These are phyloP conservation scores for Cryptococcus sp. DNA, from an alignment of 1,284 basidiomycete genomes.

Conservation along the genomic window DNA sequence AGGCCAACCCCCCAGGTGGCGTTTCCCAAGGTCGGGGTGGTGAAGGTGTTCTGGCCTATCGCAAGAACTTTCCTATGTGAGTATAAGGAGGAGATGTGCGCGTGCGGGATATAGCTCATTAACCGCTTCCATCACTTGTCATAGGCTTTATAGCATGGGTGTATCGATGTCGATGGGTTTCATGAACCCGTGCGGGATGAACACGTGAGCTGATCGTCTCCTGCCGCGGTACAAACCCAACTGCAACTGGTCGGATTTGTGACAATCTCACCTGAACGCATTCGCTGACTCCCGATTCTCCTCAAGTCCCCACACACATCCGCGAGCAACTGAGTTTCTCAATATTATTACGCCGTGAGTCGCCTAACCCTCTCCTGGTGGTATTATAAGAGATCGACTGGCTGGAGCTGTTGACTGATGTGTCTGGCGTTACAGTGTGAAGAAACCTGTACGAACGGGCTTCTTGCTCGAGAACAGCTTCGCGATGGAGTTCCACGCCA, in stretches of 20 bases:
- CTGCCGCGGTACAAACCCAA: too few relatives aligned
- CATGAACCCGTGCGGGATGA: slow-evolving; percentile 7
- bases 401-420: too few relatives aligned
- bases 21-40: slow-evolving; percentile 4
- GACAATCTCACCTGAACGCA: not conserved
- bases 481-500: slow-evolving; percentile 5
- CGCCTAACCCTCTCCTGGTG: not conserved
- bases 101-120: too few relatives aligned
- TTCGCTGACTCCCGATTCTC: not conserved
- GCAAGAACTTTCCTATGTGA: slow-evolving; percentile 7
- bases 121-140: too few relatives aligned
- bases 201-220: not conserved
- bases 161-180: slow-evolving; percentile 5
- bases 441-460: slow-evolving; percentile 3
- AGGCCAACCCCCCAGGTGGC: not conserved
- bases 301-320: slow-evolving; percentile 3
- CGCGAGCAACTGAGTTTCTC: slow-evolving; percentile 5
- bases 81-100: not conserved
- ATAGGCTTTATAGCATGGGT: not conserved
- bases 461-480: slow-evolving; percentile 7
- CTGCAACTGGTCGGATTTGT: too few relatives aligned
- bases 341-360: slow-evolving; percentile 5
- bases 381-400: too few relatives aligned
- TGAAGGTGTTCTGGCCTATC: not conserved
- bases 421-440: not conserved